Evolutionary conservation across 73 alveolate genomes (phyloP).

Genomic region (Durusdinium trenchii): DNA sequence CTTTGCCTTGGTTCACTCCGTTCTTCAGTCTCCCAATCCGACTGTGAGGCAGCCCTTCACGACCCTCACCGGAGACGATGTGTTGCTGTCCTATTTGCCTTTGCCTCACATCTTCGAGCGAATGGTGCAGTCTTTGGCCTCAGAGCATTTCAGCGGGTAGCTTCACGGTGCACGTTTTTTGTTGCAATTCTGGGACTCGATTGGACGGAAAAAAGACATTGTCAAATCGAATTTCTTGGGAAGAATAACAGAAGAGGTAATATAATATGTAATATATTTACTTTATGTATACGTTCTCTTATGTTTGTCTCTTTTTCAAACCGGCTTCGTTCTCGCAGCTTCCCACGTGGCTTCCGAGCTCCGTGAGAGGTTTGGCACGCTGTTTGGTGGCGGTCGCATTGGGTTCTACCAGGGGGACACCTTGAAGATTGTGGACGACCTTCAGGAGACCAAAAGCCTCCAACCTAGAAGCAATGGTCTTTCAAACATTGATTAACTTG

Average conservation of each 20-base stretch:
- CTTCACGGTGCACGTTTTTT: background rate
- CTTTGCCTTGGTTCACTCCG: conserved; percentile 59
- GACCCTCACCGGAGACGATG: conserved; percentile 96
- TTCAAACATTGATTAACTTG: background rate
- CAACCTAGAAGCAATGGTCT: no score
- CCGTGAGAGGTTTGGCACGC: conserved; percentile 50
- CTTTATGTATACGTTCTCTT: no score
- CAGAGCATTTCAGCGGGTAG: background rate
- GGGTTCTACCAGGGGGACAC: conserved; percentile 98
- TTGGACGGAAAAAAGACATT: no score
- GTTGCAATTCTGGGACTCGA: background rate
- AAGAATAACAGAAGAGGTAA: no score
- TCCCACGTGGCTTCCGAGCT: background rate
- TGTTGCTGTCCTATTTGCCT: conserved; percentile 98
- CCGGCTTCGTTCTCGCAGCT: background rate
- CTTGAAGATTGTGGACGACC: conserved; percentile 97
- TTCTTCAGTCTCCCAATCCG: background rate
- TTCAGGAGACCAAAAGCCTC: conserved; percentile 52
- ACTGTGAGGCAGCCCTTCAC: conserved; percentile 28
- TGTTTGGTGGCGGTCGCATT: conserved; percentile 96
- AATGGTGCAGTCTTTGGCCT: conserved; percentile 90
- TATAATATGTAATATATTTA: no score
- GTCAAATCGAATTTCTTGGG: no score
- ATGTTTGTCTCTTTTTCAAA: no score
- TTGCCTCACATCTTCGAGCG: conserved; percentile 99